Evolutionary conservation across 2,329 filamentous ascomycete species (phyloP), one percentile per base, ranked within the genome.

Genomic region (Lojkania enalia): DNA sequence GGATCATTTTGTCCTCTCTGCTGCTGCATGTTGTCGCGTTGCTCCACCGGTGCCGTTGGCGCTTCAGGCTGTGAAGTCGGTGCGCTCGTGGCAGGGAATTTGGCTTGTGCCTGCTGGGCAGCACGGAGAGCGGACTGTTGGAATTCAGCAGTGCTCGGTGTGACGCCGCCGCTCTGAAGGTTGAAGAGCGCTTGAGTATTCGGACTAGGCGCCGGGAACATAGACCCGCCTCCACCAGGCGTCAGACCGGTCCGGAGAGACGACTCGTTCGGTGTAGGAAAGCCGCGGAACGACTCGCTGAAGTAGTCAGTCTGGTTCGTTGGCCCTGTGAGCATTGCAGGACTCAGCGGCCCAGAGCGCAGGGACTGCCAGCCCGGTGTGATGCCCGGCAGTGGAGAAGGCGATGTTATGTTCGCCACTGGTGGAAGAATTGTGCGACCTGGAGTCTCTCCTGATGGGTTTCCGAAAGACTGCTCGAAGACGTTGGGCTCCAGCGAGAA

Each of bases 191-290:
- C 87, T 74, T 90, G 86, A 0, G 89, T 88, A 67, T 88, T 95
- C 3, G 90, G 91, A 67, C 88, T 95, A 2, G 90, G 87, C 42
- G 87, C 88, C 44, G 92, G 90, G 76, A 97, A 97, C 90, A 97
- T 97, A 59, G 91, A 95, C 60, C 91, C 92, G 67, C 91, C 90
- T 56, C 92, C 92, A 49, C 94, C 94, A 37, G 94, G 94, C 41
- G 94, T 97, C 56, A 97, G 74, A 44, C 94, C 94, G 48, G 90
- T 94, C 49, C 94, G 82, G 40, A 97, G 76, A 2, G 90, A 95
- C 5, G 92, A 97, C 73, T 99, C 94, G 82, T 96, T 96, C 1
- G 92, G 92, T 3, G 94, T 97, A 3, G 90, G 89, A 64, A 96
- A 96, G 58, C 90, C 85, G 54, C 88, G 83, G 52, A 95, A 86